Conservation (phyloP, 2,329 filamentous ascomycete genomes). For the Aspergillus fructus region DNA sequence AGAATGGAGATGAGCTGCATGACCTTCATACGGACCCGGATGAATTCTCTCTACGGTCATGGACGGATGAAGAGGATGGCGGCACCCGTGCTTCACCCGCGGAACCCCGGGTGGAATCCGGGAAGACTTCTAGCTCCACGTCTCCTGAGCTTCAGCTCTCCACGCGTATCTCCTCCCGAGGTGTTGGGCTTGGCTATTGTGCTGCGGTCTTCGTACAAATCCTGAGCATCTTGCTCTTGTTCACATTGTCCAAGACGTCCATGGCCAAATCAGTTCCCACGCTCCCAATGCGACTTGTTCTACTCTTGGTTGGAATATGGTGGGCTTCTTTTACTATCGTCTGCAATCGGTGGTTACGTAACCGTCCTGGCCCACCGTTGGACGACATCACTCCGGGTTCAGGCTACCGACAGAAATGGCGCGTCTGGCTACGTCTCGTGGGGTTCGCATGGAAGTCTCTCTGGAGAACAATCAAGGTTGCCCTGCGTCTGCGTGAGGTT, state of each 20-base stretch:
- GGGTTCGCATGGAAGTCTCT: constrained; percentile 79
- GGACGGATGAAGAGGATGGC: constrained; percentile 23
- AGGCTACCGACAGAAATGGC: constrained; percentile 25
- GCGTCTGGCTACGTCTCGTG: constrained; percentile 66
- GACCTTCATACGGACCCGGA: constrained; percentile 20
- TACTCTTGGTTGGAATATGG: constrained; percentile 81
- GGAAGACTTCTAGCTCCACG: neutral
- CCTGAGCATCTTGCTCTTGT: constrained; percentile 71
- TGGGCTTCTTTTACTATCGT: constrained; percentile 87
- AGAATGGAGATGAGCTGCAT: constrained; percentile 25
- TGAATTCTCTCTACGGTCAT: constrained; percentile 13
- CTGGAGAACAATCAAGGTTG: constrained; percentile 71
- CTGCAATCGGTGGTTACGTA: constrained; percentile 75
- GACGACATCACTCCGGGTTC: constrained; percentile 18
- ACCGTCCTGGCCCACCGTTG: constrained; percentile 75
- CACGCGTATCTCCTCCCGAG: constrained; percentile 81
- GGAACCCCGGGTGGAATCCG: neutral
- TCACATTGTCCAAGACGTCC: constrained; percentile 45
- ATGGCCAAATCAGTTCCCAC: constrained; percentile 64
- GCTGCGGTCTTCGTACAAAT: constrained; percentile 82
- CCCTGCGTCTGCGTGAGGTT: constrained; percentile 69
- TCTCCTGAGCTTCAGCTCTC: constrained; percentile 74
- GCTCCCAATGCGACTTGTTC: constrained; percentile 75
- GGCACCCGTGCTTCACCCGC: constrained; percentile 12
- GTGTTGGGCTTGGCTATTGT: constrained; percentile 84